Base-by-base conservation (phyloP, 306 rosid genomes). In the Coriaria nepalensis region DNA sequence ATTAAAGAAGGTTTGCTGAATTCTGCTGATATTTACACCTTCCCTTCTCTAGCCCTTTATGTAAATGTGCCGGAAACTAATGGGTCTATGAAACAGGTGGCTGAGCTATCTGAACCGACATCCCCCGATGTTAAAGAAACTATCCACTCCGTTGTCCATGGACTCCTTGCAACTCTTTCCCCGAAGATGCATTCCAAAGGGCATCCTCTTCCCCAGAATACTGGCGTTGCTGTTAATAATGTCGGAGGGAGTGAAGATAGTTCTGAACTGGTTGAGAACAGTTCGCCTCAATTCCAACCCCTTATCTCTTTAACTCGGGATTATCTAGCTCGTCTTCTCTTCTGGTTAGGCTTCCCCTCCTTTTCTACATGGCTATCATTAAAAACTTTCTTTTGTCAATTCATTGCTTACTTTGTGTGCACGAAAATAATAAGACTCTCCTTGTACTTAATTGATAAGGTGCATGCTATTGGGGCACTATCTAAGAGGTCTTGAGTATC, bases 111-210 rank as follows among this genome's bases (percentile, higher is more conserved):
- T 43, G 97, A 90, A 65, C 79, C 88, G 57, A 64, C 93, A 45
- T 73, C 92, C 65, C 71, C 93, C 2, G 92, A 84, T 55, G 42
- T 85, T 51, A 90, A 74, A 74, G 93, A 81, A 63, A 80, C 64
- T 46, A 79, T 90, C 65, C 73, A 73, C 53, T 84, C 95, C 64
- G 82, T 84, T 56, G 76, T 90, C 52, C 92, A 90, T 47, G 97
- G 97, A 60, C 94, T 90, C 40, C 87, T 90, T 13, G 97, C 97
- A 20, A 81, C 94, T 47, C 92, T 90, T 62, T 84, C 97, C 66
- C 94, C 95, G 0, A 90, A 61, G 74, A 81, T 90, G 80, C 92
- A 84, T 57, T 84, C 97, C 12, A 79, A 75, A 67, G 82, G 73
- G 37, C 80, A 90, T 49, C 62, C 70, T 49, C 58, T 46, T 47